Conservation (phyloP, 768 basidiomycete species). For the Austroboletus eburneus region DNA sequence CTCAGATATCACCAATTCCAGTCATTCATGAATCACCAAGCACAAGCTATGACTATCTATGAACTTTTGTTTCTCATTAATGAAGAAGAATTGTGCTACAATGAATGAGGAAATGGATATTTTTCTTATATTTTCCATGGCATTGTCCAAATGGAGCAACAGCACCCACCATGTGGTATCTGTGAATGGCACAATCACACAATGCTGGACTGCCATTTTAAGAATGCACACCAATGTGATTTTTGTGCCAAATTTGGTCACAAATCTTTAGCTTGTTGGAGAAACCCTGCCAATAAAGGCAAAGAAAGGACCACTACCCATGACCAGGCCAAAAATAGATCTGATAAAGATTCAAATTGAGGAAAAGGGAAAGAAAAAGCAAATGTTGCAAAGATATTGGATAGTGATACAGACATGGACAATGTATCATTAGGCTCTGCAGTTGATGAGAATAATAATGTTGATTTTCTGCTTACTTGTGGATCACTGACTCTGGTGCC, state of each 20-base stretch:
- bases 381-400: not conserved
- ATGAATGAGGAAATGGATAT: no score
- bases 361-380: not conserved
- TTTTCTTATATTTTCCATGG: no score
- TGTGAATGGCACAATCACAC: not conserved
- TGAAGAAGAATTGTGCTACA: no score
- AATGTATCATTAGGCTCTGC: no score
- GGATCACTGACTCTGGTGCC: slow-evolving; percentile 2
- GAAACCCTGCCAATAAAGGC: slow-evolving; percentile 2
- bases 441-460: not conserved
- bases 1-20: no score
- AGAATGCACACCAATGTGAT: slow-evolving; percentile 1
- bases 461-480: not conserved
- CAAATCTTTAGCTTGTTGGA: not conserved
- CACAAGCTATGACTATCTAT: no score
- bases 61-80: no score
- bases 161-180: not conserved
- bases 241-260: slow-evolving; percentile 4
- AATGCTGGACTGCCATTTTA: not conserved
- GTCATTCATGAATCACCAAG: no score
- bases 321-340: no score
- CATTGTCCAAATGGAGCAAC: no score
- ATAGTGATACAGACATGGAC: not conserved
- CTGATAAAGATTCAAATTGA: no score
- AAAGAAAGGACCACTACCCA: not conserved